These are phyloP conservation scores for Diplodia corticola DNA, from an alignment of 2,329 filamentous ascomycete genomes.

Conservation along the genomic window DNA sequence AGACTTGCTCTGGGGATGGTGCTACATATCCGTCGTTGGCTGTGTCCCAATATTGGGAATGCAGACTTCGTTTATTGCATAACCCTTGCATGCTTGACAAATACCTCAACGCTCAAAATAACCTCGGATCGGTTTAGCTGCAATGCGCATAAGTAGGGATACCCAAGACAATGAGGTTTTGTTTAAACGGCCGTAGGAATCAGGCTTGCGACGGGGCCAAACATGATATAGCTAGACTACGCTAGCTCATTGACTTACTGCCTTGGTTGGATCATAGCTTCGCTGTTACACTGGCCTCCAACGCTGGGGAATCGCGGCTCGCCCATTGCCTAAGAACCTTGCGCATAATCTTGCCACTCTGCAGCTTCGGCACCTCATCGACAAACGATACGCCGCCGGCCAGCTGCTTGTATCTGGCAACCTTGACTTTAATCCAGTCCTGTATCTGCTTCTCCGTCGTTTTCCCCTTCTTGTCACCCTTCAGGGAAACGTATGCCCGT, in stretches of 20 bases:
- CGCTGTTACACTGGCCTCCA: slow-evolving; percentile 22
- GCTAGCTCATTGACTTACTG: not conserved
- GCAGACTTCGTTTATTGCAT: not conserved
- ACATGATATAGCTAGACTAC: not conserved
- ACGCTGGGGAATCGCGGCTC: slow-evolving; percentile 50
- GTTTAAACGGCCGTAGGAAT: too few species aligned
- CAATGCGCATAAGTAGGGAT: not conserved
- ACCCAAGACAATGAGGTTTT: not conserved
- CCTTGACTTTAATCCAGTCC: slow-evolving; percentile 63
- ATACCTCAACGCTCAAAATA: not conserved
- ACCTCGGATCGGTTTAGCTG: not conserved
- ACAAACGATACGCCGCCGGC: slow-evolving; percentile 71
- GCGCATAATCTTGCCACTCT: slow-evolving; percentile 59
- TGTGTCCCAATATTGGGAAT: not conserved
- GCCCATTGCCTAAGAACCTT: slow-evolving; percentile 61
- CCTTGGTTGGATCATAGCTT: slow-evolving; percentile 2
- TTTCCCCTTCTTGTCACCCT: slow-evolving; percentile 43
- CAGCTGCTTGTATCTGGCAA: slow-evolving; percentile 67
- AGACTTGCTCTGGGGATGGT: not conserved
- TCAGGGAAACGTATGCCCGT: slow-evolving; percentile 54
- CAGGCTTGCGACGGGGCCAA: not conserved
- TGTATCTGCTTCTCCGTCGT: slow-evolving; percentile 57
- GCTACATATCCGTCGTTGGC: too few species aligned
- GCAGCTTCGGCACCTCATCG: slow-evolving; percentile 62
- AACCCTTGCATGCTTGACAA: not conserved